Percentiles rank a stretch among this genome's conserved stretches.
These are phyloP conservation scores for Mortierella hygrophila DNA, from an alignment of 192 early-diverging fungal species.

Conservation along the genomic window DNA sequence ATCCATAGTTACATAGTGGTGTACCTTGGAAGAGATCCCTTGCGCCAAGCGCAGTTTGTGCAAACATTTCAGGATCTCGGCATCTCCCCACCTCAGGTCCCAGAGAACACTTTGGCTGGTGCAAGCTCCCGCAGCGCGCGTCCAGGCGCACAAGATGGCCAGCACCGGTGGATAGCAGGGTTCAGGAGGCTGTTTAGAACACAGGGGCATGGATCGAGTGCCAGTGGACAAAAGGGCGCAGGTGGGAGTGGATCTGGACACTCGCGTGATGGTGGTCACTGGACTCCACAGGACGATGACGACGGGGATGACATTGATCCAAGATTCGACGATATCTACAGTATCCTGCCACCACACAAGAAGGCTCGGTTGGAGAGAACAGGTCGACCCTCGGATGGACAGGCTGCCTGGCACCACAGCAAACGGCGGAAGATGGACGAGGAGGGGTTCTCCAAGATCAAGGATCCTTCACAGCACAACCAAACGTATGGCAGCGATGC, in stretches of 20 bases:
- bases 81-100: slow-evolving; percentile 22
- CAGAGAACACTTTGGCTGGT: background rate
- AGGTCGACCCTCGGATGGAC: slow-evolving; percentile 40
- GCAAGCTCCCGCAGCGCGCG: background rate
- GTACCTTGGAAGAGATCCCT: slow-evolving; percentile 47
- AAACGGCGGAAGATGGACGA: slow-evolving; percentile 43
- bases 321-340: slow-evolving; percentile 49
- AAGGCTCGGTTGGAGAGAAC: slow-evolving; percentile 42
- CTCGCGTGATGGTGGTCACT: background rate
- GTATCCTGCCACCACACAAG: slow-evolving; percentile 41
- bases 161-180: slow-evolving; percentile 52
- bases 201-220: slow-evolving; percentile 12
- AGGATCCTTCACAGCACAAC: slow-evolving; percentile 3
- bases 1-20: slow-evolving; percentile 46
- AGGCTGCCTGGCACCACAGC: slow-evolving; percentile 44
- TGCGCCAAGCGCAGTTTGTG: slow-evolving; percentile 44
- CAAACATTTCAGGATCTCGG: slow-evolving; percentile 43
- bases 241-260: background rate
- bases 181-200: slow-evolving; percentile 41
- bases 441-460: slow-evolving; percentile 23
- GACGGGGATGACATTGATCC: slow-evolving; percentile 33
- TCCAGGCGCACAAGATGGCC: background rate
- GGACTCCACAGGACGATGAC: slow-evolving; percentile 11
- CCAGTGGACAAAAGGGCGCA: background rate
- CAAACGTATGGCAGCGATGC: slow-evolving; percentile 27